A percentile compares a stretch with the other conserved stretches of the same genome.
Conservation (phyloP, 192 early-diverging fungal genomes). For the Umbelopsis sp. region DNA sequence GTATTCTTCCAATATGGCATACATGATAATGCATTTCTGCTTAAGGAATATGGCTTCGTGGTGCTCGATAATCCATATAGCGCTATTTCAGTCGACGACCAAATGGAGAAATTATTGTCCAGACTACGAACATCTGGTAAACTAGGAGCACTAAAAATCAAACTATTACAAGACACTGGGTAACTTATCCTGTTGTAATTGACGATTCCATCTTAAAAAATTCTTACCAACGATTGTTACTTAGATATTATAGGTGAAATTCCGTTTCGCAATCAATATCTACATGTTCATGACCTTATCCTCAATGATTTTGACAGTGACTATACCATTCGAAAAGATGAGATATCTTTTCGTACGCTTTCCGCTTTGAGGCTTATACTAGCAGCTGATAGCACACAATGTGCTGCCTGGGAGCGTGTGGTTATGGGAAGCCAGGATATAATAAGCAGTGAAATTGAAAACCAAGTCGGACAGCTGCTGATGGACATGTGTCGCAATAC, state of each 20-base stretch:
- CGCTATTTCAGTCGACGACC: slow-evolving; percentile 50
- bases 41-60: slow-evolving; percentile 63
- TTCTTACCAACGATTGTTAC: neutral
- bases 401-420: neutral
- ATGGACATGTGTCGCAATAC: neutral
- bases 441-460: neutral
- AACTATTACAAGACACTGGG: slow-evolving; percentile 47
- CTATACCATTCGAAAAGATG: slow-evolving; percentile 50
- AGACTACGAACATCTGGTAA: slow-evolving; percentile 34
- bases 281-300: neutral
- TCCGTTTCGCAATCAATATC: neutral
- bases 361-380: slow-evolving; percentile 44
- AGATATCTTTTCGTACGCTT: slow-evolving; percentile 54
- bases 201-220: neutral
- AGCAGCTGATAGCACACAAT: neutral
- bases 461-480: neutral
- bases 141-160: slow-evolving; percentile 40
- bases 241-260: slow-evolving; percentile 10
- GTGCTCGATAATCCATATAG: slow-evolving; percentile 56
- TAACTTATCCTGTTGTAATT: slow-evolving; percentile 6
- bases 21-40: slow-evolving; percentile 58
- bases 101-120: slow-evolving; percentile 40
- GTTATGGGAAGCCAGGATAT: slow-evolving; percentile 14
- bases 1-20: slow-evolving; percentile 64
- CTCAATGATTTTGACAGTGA: slow-evolving; percentile 35